phyloP scores from a whole-genome alignment of 768 basidiomycete genomes.

The Lactifluus rugatus region DNA sequence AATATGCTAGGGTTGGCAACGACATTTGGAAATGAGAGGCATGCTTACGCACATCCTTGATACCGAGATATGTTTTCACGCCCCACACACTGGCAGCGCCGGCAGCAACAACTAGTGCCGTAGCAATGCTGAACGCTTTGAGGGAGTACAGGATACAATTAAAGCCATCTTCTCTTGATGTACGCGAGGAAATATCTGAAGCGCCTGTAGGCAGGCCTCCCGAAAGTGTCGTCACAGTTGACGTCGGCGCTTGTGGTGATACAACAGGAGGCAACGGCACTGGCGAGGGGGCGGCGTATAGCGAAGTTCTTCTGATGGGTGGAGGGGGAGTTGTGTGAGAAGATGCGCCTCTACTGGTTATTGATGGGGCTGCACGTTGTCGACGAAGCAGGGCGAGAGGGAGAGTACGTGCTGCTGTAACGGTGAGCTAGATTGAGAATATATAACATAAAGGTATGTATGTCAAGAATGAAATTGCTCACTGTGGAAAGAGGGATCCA shows the following conservation, averaged over 20 bases:
- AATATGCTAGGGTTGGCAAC: too few relatives aligned
- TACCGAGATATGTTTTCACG: constrained; percentile 43
- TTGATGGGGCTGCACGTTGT: constrained; percentile 17
- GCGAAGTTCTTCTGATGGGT: constrained; percentile 12
- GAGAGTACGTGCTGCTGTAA: constrained; percentile 27
- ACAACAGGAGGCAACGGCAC: neutral
- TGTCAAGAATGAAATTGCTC: neutral
- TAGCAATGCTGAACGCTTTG: constrained; percentile 61
- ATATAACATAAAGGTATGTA: neutral
- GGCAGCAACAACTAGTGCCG: constrained; percentile 42
- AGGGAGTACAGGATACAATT: constrained; percentile 45
- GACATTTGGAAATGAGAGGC: neutral
- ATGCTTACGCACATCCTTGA: constrained; percentile 40
- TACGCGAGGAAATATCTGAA: neutral
- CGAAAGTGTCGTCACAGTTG: neutral
- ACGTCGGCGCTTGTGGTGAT: neutral
- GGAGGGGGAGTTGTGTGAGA: constrained; percentile 18
- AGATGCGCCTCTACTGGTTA: constrained; percentile 1
- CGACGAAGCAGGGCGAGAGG: constrained; percentile 26
- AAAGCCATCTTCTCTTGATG: constrained; percentile 28
- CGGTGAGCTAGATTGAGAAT: constrained; percentile 20
- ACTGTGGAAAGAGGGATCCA: constrained; percentile 19
- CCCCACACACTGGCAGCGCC: constrained; percentile 38
- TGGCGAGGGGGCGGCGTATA: neutral
- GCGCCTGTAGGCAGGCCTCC: neutral